These are phyloP conservation scores for Rhodomyrtus tomentosa DNA, from an alignment of 345 rosid genomes.

Conservation along the genomic window DNA sequence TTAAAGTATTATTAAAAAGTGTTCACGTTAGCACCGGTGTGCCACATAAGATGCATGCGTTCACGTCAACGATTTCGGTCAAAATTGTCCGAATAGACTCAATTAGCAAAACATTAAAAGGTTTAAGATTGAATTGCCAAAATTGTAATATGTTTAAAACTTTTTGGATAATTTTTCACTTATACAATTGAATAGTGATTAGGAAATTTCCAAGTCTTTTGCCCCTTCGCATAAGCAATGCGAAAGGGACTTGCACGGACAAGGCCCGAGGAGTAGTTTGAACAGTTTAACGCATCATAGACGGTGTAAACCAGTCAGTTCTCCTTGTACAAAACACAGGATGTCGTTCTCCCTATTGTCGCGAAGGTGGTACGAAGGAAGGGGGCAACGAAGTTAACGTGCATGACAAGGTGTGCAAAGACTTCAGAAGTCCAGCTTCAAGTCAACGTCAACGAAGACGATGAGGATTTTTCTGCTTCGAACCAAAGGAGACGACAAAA, in stretches of 20 bases:
- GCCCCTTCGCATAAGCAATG: not conserved
- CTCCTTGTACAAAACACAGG: not conserved
- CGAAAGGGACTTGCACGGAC: not conserved
- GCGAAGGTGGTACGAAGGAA: not conserved
- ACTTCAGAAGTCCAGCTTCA: not conserved
- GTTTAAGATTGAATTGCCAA: no score
- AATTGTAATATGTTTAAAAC: no score
- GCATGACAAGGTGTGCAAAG: not conserved
- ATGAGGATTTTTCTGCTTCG: not conserved
- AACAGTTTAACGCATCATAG: not conserved
- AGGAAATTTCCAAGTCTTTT: not conserved
- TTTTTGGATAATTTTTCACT: no score
- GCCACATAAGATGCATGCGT: no score
- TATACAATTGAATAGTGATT: not conserved
- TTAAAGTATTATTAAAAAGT: no score
- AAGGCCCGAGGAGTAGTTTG: not conserved
- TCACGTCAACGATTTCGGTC: no score
- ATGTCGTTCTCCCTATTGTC: not conserved
- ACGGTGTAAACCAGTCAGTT: not conserved
- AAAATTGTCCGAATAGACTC: no score
- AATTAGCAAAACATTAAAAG: no score
- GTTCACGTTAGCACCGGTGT: no score
- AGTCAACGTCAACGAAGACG: not conserved
- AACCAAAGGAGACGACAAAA: not conserved
- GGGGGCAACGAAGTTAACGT: not conserved